These are phyloP conservation scores for Rubroboletus satanas DNA, from an alignment of 768 basidiomycete genomes.

Conservation along the genomic window DNA sequence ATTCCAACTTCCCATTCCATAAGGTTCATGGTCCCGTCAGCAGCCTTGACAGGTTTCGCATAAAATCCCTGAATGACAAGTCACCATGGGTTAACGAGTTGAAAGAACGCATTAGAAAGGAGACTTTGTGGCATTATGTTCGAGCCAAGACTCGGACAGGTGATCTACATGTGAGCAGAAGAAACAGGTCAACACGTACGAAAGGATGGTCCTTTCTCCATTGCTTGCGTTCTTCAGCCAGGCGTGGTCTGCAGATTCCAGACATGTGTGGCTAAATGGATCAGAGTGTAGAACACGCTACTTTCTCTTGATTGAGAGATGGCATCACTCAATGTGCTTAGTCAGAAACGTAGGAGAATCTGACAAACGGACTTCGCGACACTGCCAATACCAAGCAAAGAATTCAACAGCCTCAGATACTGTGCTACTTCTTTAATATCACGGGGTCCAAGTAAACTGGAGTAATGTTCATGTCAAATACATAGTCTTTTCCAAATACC, in stretches of 20 bases:
- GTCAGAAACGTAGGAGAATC: slow-evolving; percentile 12
- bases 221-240: slow-evolving; percentile 96
- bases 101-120: neutral
- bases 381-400: neutral
- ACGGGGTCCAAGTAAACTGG: slow-evolving; percentile 15
- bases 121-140: neutral
- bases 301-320: neutral
- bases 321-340: slow-evolving; percentile 7
- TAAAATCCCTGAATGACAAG: slow-evolving; percentile 77
- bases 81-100: slow-evolving; percentile 2
- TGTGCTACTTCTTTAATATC: neutral
- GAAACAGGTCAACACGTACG: slow-evolving; percentile 49
- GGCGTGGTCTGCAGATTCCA: slow-evolving; percentile 87
- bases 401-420: neutral
- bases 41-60: slow-evolving; percentile 85
- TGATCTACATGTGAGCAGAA: slow-evolving; percentile 1
- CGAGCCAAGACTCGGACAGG: neutral
- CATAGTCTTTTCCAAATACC: slow-evolving; percentile 16
- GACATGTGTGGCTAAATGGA: slow-evolving; percentile 45
- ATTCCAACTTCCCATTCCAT: slow-evolving; percentile 99
- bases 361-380: neutral
- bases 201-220: slow-evolving; percentile 99
- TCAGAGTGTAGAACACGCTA: neutral
- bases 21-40: slow-evolving; percentile 93
- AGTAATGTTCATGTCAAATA: slow-evolving; percentile 18